Evolutionary conservation across 140 eudicot species (phyloP).

Genomic region (Bidens hawaiensis): DNA sequence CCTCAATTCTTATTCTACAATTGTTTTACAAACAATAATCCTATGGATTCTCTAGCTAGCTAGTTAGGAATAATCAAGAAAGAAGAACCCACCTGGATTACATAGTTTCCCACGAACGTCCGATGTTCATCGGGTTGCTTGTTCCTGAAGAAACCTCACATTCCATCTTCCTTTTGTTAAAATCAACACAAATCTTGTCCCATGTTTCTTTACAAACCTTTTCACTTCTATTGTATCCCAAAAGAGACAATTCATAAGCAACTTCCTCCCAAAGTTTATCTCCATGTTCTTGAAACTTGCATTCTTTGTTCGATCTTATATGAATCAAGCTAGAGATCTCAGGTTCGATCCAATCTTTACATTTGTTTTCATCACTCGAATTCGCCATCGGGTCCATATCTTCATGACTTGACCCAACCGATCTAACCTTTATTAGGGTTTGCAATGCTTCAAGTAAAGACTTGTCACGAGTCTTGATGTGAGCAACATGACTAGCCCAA

Average conservation of each 20-base stretch:
- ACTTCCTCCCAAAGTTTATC: conserved; percentile 71
- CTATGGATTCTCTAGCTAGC: conserved; percentile 11
- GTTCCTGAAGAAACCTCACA: conserved; percentile 27
- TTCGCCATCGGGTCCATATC: conserved; percentile 15
- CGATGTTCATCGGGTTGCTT: conserved; percentile 22
- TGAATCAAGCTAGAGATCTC: conserved; percentile 64
- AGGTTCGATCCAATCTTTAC: conserved; percentile 52
- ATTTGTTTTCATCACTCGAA: conserved; percentile 9
- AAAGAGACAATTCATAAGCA: conserved; percentile 53
- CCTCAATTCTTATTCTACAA: conserved; percentile 14
- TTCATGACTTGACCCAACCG: conserved; percentile 22
- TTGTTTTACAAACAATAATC: conserved; percentile 10
- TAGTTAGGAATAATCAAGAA: conserved; percentile 12
- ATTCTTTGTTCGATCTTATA: conserved; percentile 46
- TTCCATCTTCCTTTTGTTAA: conserved; percentile 24
- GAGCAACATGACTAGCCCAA: conserved; percentile 81
- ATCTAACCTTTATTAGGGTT: conserved; percentile 45
- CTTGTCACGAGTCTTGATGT: conserved; percentile 68
- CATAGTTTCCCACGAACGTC: conserved; percentile 25
- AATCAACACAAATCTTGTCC: conserved; percentile 51
- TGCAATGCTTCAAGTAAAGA: conserved; percentile 65
- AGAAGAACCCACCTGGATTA: conserved; percentile 22
- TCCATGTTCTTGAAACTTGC: conserved; percentile 43
- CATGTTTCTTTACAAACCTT: conserved; percentile 54
- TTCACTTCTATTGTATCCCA: conserved; percentile 58